Evolutionary conservation across 768 basidiomycete species (phyloP).

Genomic region (Phylloporus rhodoxanthus): DNA sequence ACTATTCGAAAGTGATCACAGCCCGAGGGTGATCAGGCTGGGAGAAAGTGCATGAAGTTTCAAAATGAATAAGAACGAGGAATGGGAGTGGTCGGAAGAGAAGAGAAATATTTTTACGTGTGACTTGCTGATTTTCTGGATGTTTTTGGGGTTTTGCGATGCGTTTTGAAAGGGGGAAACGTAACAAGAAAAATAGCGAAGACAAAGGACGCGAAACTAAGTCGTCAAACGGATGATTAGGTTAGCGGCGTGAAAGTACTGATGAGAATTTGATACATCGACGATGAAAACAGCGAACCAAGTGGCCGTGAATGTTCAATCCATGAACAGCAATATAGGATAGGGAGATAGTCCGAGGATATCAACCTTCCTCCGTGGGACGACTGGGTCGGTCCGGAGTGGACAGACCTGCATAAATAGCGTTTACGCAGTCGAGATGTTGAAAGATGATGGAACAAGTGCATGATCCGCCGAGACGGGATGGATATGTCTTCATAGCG

Average conservation of each 20-base stretch:
- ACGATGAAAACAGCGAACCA: conserved; percentile 25
- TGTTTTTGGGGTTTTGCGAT: conserved; percentile 36
- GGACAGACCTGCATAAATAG: conserved; percentile 27
- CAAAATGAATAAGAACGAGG: conserved; percentile 13
- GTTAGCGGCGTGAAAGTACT: conserved; percentile 31
- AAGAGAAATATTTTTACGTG: conserved; percentile 46
- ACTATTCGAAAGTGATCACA: conserved; percentile 23
- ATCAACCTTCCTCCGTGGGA: conserved; percentile 25
- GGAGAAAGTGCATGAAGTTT: conserved; percentile 3
- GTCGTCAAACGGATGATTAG: conserved; percentile 35
- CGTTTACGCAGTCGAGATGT: conserved; percentile 27
- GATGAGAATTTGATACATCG: conserved; percentile 31
- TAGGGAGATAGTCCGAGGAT: conserved; percentile 28
- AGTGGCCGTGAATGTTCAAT: conserved; percentile 30
- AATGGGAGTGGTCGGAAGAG: conserved; percentile 32
- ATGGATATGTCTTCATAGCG: conserved; percentile 57
- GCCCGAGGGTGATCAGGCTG: conserved; percentile 3
- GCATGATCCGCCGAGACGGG: conserved; percentile 47
- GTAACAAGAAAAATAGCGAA: conserved; percentile 35
- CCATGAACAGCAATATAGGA: conserved; percentile 32
- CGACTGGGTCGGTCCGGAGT: conserved; percentile 19
- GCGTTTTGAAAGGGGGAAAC: conserved; percentile 27
- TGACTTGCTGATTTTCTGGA: conserved; percentile 29
- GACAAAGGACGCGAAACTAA: conserved; percentile 30
- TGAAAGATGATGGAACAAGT: conserved; percentile 26